Base-by-base conservation (phyloP, 2,329 filamentous ascomycete species). In the Spiromastix sp. region DNA sequence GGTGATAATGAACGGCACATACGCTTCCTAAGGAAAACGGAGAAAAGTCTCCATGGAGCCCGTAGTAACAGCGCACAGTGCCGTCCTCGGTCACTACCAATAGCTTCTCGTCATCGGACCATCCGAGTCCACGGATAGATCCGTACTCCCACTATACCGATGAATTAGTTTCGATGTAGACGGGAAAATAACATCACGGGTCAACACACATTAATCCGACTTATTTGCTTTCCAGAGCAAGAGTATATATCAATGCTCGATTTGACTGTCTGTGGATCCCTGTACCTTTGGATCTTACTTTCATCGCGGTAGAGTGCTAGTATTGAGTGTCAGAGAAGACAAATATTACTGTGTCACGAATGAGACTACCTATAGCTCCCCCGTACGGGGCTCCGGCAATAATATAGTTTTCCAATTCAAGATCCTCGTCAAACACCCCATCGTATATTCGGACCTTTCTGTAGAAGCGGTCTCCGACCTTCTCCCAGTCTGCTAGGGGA, bases 91-190 rank as follows among this genome's bases (percentile, higher is more conserved):
- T 85, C 34, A 96, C 78, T 0, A 95, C 81, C 3, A 98, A 67
- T 30, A 98, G 71, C 54, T 83, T 81, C 67, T 98, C 91, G 45
- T 95, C 85, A 51, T 94, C 89, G 13, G 87, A 94, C 91, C 91
- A 98, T 21, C 91, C 91, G 13, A 98, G 70, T 2, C 85, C 86
- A 57, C 80, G 82, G 52, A 98, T 84, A 3, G 78, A 68, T 30
- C 85, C 85, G 61, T 87, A 85, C 50, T 96, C 89, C 87, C 89
- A 96, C 56, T 81, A 44, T 13, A 39, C 25, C 17, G n/a, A 24
- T 46, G 39, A 30, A 41, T 41, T 32, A 42, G 47, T 29, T 21
- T 15, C 28, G 6, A 18, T n/a, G 17, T 24, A 7, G n/a, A 7
- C 21, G 7, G 7, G n/a, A 25, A 27, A 24, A 17, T 12, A 15